Conservation (phyloP, 1,284 basidiomycete species). For the Marasmius sp. region DNA sequence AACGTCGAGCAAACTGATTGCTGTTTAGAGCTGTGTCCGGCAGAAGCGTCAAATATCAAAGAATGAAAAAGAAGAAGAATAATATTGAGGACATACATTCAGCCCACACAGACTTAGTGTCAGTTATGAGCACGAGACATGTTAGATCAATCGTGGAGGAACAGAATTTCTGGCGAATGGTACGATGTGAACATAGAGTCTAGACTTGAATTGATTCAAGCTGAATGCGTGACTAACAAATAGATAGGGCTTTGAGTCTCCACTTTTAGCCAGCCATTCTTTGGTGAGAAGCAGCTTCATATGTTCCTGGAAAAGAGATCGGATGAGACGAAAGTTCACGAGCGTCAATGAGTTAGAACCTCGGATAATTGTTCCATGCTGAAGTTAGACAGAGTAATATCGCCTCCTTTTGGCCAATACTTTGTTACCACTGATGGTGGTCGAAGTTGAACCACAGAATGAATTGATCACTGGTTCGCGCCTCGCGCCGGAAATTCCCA, state of each 20-base stretch:
- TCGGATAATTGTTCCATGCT: conserved; percentile 61
- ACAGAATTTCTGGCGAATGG: conserved; percentile 52
- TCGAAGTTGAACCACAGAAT: background rate
- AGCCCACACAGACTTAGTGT: conserved; percentile 72
- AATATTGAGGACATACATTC: conserved; percentile 50
- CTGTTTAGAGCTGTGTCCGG: conserved; percentile 48
- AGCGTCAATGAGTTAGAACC: conserved; percentile 32
- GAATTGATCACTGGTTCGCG: background rate
- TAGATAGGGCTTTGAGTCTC: conserved; percentile 64
- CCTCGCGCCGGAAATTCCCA: background rate
- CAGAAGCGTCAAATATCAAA: conserved; percentile 8
- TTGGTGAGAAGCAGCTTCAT: conserved; percentile 54
- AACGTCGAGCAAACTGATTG: conserved; percentile 63
- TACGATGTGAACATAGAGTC: background rate
- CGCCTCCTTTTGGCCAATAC: background rate
- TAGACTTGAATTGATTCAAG: background rate
- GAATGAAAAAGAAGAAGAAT: conserved; percentile 15
- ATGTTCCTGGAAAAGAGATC: conserved; percentile 47
- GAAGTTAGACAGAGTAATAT: background rate
- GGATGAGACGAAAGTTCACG: background rate
- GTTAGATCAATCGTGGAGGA: conserved; percentile 52
- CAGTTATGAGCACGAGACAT: conserved; percentile 66
- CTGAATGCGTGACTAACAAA: conserved; percentile 49
- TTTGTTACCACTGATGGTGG: background rate
- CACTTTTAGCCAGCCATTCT: conserved; percentile 72